These are phyloP conservation scores for Cytospora mali DNA, from an alignment of 2,329 filamentous ascomycete species.

Conservation along the genomic window DNA sequence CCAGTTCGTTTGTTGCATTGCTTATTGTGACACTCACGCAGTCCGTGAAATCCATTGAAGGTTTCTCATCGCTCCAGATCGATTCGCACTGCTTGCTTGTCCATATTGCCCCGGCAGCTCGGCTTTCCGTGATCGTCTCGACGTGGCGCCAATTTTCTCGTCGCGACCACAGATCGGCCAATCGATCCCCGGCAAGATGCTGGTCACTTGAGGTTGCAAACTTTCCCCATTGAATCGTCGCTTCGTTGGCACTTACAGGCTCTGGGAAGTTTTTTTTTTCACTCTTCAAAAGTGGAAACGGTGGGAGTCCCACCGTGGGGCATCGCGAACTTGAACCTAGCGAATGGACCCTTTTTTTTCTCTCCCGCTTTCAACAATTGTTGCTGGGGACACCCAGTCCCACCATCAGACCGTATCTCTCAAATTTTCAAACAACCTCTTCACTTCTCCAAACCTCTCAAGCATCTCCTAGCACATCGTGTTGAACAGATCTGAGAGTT, in stretches of 20 bases:
- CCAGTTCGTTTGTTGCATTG: conserved; percentile 11
- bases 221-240: conserved; percentile 35
- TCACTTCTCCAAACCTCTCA: conserved; percentile 13
- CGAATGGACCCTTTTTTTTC: conserved; percentile 27
- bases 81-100: conserved; percentile 30
- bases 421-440: conserved; percentile 19
- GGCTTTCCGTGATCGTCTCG: conserved; percentile 31
- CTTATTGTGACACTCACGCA: conserved; percentile 9
- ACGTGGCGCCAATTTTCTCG: conserved; percentile 44
- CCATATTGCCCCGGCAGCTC: conserved; percentile 29
- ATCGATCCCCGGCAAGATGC: conserved; percentile 39
- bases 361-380: conserved; percentile 19
- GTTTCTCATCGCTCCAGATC: conserved; percentile 15
- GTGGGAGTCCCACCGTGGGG: conserved; percentile 26
- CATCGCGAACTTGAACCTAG: conserved; percentile 12
- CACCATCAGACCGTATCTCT: conserved; percentile 18
- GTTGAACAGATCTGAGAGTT: conserved; percentile 14
- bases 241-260: conserved; percentile 33
- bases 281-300: conserved; percentile 26
- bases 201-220: conserved; percentile 40
- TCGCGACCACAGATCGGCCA: conserved; percentile 35
- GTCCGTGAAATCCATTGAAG: conserved; percentile 3
- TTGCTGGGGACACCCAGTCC: conserved; percentile 26
- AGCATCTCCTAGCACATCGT: conserved; percentile 25
- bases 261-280: conserved; percentile 23